Conservation (phyloP, 495 filamentous ascomycete genomes). For the Neurospora cerealis region DNA sequence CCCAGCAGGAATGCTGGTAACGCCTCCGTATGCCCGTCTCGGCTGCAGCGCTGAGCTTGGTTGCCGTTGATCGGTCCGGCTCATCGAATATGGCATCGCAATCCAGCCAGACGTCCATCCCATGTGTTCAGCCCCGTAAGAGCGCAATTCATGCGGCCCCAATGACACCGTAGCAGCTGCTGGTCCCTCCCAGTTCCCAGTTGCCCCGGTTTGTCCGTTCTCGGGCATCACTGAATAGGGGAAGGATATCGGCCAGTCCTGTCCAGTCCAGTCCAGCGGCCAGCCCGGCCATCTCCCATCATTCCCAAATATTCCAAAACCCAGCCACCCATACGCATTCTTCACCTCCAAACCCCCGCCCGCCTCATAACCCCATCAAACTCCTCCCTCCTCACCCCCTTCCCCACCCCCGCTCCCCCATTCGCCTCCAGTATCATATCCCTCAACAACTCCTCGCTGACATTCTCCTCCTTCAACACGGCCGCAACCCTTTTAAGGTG, state of each 20-base stretch:
- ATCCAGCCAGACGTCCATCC: neutral
- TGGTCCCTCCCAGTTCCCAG: neutral
- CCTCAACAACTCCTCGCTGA: slow-evolving; percentile 67
- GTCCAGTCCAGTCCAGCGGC: neutral
- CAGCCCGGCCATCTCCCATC: neutral
- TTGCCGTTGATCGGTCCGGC: neutral
- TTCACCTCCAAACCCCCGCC: slow-evolving; percentile 67
- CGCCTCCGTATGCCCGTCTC: neutral
- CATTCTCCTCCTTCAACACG: slow-evolving; percentile 72
- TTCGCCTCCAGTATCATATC: slow-evolving; percentile 95
- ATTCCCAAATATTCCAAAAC: neutral
- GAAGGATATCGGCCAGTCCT: neutral
- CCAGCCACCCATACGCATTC: neutral
- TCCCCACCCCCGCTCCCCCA: slow-evolving; percentile 59
- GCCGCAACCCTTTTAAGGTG: slow-evolving; percentile 71
- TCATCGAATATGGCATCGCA: neutral
- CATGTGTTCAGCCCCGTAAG: neutral
- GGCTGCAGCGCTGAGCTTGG: neutral
- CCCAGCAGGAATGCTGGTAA: neutral
- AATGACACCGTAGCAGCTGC: neutral
- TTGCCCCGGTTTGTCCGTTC: neutral
- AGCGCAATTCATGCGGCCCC: neutral
- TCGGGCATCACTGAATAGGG: neutral
- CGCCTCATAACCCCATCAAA: slow-evolving; percentile 79
- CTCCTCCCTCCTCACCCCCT: slow-evolving; percentile 65